These are phyloP conservation scores for Santalum album DNA, from an alignment of 164 flowering plant genomes.

Conservation along the genomic window DNA sequence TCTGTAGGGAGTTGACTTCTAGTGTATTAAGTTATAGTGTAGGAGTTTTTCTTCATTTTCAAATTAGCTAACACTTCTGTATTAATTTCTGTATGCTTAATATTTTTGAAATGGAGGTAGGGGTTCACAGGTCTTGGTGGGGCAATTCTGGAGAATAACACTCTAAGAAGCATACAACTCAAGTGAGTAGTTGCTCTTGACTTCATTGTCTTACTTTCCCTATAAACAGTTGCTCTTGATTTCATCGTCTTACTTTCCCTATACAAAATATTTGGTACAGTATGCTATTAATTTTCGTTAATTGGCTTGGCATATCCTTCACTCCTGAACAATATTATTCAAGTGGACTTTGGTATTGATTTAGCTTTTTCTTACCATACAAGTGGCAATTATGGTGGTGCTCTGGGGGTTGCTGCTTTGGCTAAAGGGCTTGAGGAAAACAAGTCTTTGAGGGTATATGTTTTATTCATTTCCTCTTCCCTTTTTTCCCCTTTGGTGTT, in stretches of 20 bases:
- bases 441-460: conserved; percentile 77
- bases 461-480: conserved; percentile 2
- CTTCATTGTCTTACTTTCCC: background rate
- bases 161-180: conserved; percentile 53
- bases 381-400: conserved; percentile 99
- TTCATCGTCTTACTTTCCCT: background rate
- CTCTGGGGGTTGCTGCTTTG: conserved; percentile 84
- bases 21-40: background rate
- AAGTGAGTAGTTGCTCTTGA: conserved; percentile 47
- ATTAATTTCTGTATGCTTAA: conserved; percentile 6
- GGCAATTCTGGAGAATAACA: conserved; percentile 75
- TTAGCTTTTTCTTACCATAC: conserved; percentile 9
- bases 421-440: conserved; percentile 88
- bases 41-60: background rate
- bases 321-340: background rate
- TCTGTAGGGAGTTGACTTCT: conserved; percentile 52
- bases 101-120: conserved; percentile 49
- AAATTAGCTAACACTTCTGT: background rate
- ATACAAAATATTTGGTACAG: no score
- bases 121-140: conserved; percentile 91
- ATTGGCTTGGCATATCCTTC: background rate
- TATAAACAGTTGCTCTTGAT: conserved; percentile 1
- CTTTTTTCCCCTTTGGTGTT: background rate
- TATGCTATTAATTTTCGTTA: background rate
- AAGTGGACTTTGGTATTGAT: conserved; percentile 6